phyloP scores from a whole-genome alignment of 805 yeast genomes.

The Cephaloascus albidus region DNA sequence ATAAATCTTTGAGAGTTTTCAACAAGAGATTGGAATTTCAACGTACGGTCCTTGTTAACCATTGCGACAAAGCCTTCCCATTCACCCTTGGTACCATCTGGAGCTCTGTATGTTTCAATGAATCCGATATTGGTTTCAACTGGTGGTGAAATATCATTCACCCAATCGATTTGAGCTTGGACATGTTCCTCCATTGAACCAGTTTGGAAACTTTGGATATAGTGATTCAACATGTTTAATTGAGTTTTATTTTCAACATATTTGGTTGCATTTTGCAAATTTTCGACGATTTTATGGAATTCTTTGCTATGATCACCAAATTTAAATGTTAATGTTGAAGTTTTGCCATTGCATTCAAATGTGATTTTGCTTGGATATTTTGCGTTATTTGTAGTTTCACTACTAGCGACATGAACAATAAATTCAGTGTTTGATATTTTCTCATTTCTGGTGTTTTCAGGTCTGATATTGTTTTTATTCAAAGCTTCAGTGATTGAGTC shows the following conservation, averaged over 20 bases:
- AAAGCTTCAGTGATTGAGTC: slow-evolving; percentile 59
- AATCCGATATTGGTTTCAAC: slow-evolving; percentile 75
- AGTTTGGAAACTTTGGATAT: slow-evolving; percentile 61
- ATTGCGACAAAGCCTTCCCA: slow-evolving; percentile 90
- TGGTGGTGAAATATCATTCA: slow-evolving; percentile 72
- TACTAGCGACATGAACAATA: slow-evolving; percentile 62
- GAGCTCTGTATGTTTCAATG: slow-evolving; percentile 89
- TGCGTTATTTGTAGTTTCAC: slow-evolving; percentile 36
- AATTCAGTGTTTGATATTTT: slow-evolving; percentile 41
- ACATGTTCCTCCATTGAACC: slow-evolving; percentile 84
- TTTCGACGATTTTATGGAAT: slow-evolving; percentile 47
- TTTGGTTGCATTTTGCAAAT: slow-evolving; percentile 46
- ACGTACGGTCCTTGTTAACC: slow-evolving; percentile 82
- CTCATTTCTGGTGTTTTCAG: slow-evolving; percentile 71
- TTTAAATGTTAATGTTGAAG: slow-evolving; percentile 36
- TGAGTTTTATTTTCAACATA: slow-evolving; percentile 71
- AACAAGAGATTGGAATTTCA: slow-evolving; percentile 66
- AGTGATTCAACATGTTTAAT: slow-evolving; percentile 51
- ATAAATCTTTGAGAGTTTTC: slow-evolving; percentile 58
- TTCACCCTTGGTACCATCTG: slow-evolving; percentile 86
- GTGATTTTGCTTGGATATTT: slow-evolving; percentile 38
- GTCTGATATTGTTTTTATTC: slow-evolving; percentile 55
- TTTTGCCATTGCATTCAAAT: slow-evolving; percentile 26
- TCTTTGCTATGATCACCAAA: slow-evolving; percentile 76
- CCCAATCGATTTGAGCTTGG: slow-evolving; percentile 80